Conservation (phyloP, 257 asterid genomes). For the Scutellaria minor region DNA sequence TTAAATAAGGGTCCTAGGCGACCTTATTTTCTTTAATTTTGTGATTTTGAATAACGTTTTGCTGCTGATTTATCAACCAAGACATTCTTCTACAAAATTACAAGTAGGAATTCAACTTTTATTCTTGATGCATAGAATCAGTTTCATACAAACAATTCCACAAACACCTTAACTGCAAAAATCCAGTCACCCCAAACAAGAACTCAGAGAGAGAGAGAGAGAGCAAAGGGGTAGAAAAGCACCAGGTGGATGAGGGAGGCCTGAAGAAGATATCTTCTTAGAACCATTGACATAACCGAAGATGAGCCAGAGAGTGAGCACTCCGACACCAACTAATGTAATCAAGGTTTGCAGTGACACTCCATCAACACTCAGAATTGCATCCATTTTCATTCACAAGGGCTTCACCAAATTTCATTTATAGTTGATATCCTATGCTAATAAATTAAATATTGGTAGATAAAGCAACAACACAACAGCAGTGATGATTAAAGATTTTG, state of each 20-base stretch:
- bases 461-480: too few species aligned
- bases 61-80: too few species aligned
- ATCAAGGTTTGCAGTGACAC: conserved; percentile 42
- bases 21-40: too few species aligned
- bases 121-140: neutral
- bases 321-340: conserved; percentile 51
- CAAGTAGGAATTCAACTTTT: neutral
- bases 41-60: too few species aligned
- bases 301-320: conserved; percentile 47
- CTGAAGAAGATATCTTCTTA: conserved; percentile 45
- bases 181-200: neutral
- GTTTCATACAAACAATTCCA: conserved; percentile 16
- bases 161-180: conserved; percentile 10
- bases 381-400: conserved; percentile 44
- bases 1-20: too few species aligned
- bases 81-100: neutral
- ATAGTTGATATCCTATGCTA: too few species aligned
- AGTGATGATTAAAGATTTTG: too few species aligned
- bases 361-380: conserved; percentile 43
- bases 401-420: too few species aligned
- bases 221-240: neutral
- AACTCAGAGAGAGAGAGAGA: neutral
- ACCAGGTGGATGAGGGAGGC: conserved; percentile 66
- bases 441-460: too few species aligned
- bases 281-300: conserved; percentile 36